A percentile compares a stretch with the other conserved stretches of the same genome.
Evolutionary conservation across 176 grass and related monocot genomes (phyloP).

Genomic region (Oryza glaberrima): DNA sequence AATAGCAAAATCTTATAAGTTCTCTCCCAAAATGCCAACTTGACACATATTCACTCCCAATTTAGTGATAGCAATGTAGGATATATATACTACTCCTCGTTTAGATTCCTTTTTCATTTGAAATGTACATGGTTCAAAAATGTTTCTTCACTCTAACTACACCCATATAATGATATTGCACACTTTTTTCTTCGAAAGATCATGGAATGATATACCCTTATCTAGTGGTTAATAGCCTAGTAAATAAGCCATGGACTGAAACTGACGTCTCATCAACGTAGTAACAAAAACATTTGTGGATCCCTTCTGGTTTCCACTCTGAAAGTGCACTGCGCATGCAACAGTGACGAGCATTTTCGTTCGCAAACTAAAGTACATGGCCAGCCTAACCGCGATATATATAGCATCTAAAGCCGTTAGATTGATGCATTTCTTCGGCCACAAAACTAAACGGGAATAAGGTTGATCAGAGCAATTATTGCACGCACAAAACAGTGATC

Average conservation of each 20-base stretch:
- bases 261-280: not conserved
- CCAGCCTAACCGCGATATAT: not conserved
- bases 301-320: constrained; percentile 2
- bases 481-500: not conserved
- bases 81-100: not conserved
- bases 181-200: too few relatives aligned
- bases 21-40: too few relatives aligned
- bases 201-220: too few relatives aligned
- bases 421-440: constrained; percentile 8
- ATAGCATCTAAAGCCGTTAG: not conserved
- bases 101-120: not conserved
- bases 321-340: not conserved
- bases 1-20: too few relatives aligned
- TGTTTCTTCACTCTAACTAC: not conserved
- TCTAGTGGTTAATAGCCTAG: not conserved
- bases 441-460: constrained; percentile 18
- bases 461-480: constrained; percentile 3
- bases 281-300: not conserved
- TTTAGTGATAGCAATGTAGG: too few relatives aligned
- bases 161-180: not conserved
- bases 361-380: not conserved
- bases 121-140: not conserved
- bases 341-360: not conserved
- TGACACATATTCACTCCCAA: too few relatives aligned
- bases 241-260: not conserved